Percentiles rank a stretch among this genome's conserved stretches.
Conservation (phyloP, 371 early-diverging fungal genomes). For the Mucor velutinosus region DNA sequence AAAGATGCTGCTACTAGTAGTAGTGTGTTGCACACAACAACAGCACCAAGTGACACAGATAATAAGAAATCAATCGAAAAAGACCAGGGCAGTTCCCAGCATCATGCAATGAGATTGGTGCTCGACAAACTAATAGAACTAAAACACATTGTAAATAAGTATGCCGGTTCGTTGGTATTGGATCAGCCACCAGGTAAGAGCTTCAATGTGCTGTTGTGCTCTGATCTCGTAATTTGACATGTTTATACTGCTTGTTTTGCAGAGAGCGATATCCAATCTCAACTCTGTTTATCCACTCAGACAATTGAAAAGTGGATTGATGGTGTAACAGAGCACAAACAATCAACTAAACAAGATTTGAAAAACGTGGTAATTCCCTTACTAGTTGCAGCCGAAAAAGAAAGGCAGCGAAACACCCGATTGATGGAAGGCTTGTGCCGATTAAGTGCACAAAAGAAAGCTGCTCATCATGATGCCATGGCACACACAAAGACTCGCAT, state of each 20-base stretch:
- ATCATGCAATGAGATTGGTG: neutral
- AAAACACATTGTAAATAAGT: neutral
- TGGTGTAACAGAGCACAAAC: constrained; percentile 15
- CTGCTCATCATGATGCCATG: neutral
- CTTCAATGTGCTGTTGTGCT: neutral
- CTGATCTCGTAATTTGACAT: neutral
- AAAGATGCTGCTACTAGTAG: neutral
- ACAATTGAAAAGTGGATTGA: constrained; percentile 17
- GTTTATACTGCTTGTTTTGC: neutral
- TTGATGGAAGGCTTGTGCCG: constrained; percentile 5
- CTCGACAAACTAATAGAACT: constrained; percentile 5
- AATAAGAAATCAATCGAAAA: neutral
- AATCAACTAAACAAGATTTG: constrained; percentile 10
- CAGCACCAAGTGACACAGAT: constrained; percentile 3
- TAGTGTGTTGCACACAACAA: neutral
- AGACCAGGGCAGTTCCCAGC: neutral
- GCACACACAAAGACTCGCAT: neutral
- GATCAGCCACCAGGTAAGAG: neutral
- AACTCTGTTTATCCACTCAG: constrained; percentile 11
- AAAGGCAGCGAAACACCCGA: neutral
- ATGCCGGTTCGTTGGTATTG: neutral
- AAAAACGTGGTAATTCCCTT: constrained; percentile 16
- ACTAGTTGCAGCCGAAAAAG: neutral
- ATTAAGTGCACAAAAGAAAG: neutral
- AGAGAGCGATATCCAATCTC: neutral